These are phyloP conservation scores for Chalaropsis ovoidea DNA, from an alignment of 2,329 filamentous ascomycete genomes.

Conservation along the genomic window DNA sequence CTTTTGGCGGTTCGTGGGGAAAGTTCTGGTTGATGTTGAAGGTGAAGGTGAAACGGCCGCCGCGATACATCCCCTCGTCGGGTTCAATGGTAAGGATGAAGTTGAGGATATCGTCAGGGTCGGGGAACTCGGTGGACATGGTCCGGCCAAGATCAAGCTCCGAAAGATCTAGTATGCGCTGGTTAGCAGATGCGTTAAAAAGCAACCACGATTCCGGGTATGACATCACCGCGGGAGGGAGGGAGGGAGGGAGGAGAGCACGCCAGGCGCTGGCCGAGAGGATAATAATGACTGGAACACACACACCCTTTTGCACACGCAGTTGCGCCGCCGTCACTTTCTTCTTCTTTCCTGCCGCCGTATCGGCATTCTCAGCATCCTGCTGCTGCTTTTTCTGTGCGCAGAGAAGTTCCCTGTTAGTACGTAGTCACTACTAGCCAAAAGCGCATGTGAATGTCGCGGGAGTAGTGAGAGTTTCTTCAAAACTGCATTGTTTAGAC, in stretches of 20 bases:
- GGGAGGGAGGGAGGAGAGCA: background rate
- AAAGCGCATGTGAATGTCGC: background rate
- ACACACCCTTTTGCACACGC: constrained; percentile 82
- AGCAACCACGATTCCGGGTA: background rate
- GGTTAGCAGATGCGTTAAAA: constrained; percentile 15
- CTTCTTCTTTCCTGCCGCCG: constrained; percentile 77
- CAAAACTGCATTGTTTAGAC: constrained; percentile 26
- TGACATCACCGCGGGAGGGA: background rate
- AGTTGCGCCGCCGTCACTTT: constrained; percentile 95
- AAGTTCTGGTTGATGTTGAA: constrained; percentile 93
- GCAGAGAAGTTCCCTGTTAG: background rate
- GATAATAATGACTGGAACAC: constrained; percentile 24
- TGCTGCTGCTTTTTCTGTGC: constrained; percentile 90
- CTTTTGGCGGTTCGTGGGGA: constrained; percentile 94
- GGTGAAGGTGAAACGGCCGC: constrained; percentile 75
- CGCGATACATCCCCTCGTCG: constrained; percentile 81
- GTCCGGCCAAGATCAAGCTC: constrained; percentile 69
- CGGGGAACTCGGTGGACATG: constrained; percentile 71
- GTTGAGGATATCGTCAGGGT: constrained; percentile 77
- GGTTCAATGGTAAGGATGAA: constrained; percentile 73
- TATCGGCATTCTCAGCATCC: constrained; percentile 76
- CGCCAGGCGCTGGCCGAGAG: too few species aligned
- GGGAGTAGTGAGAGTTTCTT: constrained; percentile 26
- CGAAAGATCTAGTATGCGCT: constrained; percentile 53
- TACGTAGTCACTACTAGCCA: background rate